Conservation (phyloP, 345 rosid species). For the Corchorus capsularis region DNA sequence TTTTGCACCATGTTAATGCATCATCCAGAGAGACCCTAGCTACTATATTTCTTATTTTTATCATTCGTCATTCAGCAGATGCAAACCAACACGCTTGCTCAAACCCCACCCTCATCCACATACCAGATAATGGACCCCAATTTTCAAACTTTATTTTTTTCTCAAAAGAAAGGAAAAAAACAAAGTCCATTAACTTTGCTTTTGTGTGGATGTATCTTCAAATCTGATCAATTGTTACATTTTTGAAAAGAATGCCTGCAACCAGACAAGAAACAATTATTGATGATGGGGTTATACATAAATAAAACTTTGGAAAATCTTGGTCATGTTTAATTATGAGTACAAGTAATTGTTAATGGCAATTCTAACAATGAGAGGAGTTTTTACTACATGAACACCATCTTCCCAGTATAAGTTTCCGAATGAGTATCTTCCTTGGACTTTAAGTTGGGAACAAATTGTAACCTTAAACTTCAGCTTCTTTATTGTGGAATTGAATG, state of each 20-base stretch:
- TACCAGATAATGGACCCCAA: neutral
- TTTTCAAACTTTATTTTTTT: neutral
- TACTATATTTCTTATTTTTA: too few species aligned
- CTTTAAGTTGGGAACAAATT: conserved; percentile 34
- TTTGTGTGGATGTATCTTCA: neutral
- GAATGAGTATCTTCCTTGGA: conserved; percentile 60
- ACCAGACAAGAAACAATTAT: neutral
- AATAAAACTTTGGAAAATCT: neutral
- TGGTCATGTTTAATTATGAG: conserved; percentile 33
- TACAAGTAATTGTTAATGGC: conserved; percentile 30
- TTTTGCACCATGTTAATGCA: conserved; percentile 10
- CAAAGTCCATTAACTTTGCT: neutral
- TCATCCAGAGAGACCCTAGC: neutral
- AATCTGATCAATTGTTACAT: neutral
- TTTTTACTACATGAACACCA: conserved; percentile 47
- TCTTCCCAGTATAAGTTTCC: conserved; percentile 56
- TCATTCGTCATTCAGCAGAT: conserved; percentile 17
- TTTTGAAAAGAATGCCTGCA: conserved; percentile 9
- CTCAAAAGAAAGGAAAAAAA: neutral
- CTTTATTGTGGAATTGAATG: conserved; percentile 45
- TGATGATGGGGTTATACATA: neutral
- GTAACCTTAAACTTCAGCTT: conserved; percentile 47
- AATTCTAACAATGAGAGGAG: conserved; percentile 45
- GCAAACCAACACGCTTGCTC: neutral
- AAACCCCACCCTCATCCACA: conserved; percentile 6